Base-by-base conservation (phyloP, 2,329 filamentous ascomycete genomes). In the Neofusicoccum umdonicola region DNA sequence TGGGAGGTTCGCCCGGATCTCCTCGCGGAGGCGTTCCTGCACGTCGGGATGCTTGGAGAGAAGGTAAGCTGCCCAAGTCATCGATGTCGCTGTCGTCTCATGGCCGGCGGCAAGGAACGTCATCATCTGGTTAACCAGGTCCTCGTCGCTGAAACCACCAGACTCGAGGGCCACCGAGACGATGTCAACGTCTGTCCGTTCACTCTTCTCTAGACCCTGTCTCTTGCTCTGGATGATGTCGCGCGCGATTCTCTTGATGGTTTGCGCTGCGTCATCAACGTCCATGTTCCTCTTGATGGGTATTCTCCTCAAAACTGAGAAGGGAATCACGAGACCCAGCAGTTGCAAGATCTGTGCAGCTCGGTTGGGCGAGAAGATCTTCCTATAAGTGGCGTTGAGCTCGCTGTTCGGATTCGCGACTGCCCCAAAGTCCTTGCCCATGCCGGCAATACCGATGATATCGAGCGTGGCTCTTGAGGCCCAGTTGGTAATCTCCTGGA, bases 81-180 rank as follows among this genome's bases (percentile, higher is more conserved):
- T 74, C 17, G 83, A 79, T 13, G 78, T 79, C 1, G 84, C 83
- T 7, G 84, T 86, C 0, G 85, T 87, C 74, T 87, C 84, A 67
- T 87, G 81, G 47, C 80, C 82, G 0, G 92, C 92, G 0, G 89
- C 90, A 4, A 96, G 85, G 80, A 96, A 95, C 0, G 91, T 96
- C 91, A 96, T 95, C 73, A 95, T 85, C 77, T 96, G 92, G 74
- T 95, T 90, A 41, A 92, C 86, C n/a, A 96, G 85, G 66, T 92
- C 87, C 56, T 92, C 90, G 67, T 95, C 91, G 12, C 80, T 85
- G 77, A 96, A 95, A 5, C 83, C 87, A 52, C 90, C 90, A 44
- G 88, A 92, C 73, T 89, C 85, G 54, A 96, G 81, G 15, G 92
- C 92, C 0, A 94, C 90, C 0, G 89, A 92, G 39, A 96, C 81